Evolutionary conservation across 352 stramenopile genomes (phyloP), one percentile per base, ranked within the genome.

Genomic region (Aphanomyces invadans): DNA sequence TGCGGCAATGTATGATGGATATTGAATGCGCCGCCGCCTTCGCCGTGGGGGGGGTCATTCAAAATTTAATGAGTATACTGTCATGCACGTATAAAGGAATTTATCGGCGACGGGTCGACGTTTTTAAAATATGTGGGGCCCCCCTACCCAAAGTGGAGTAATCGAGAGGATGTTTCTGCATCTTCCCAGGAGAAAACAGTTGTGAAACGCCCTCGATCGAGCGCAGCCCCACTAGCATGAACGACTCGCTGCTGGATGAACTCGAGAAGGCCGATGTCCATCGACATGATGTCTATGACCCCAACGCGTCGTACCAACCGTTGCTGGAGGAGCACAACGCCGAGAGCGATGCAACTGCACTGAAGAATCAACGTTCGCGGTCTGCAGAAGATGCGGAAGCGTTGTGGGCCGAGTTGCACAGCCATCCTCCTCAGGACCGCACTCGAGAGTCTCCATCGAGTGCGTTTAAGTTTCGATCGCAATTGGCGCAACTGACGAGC

Each of bases 351-450:
- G 49, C 25, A 5, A 32, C 5, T 23, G 3, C 60, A 44, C 21
- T 67, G 17, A 67, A 67, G 42, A 67, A 67, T 23, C 36, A 42
- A 15, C 42, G 60, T 32, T 57, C 60, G 33, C 42, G 46, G 12
- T 59, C 42, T 23, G 60, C 32, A 1, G 60, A 67, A 59, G 60
- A 67, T 29, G 60, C 60, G 3, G 60, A 67, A 59, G 60, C 60
- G 42, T 32, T 67, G 9, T 67, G 60, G 60, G 60, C 60, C 0
- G 60, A 67, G 42, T 29, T 67, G 33, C 60, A 67, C 33, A 51
- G 60, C 42, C 42, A 67, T 11, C 60, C 60, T 12, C 36, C 32
- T 12, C 32, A 44, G 45, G 31, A 48, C 19, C 12, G n/a, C 15
- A 21, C 55, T 15, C 32, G 23, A 17, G 33, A 23, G 38, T 59